phyloP scores from a whole-genome alignment of 768 basidiomycete genomes.

The Suillus americanus region DNA sequence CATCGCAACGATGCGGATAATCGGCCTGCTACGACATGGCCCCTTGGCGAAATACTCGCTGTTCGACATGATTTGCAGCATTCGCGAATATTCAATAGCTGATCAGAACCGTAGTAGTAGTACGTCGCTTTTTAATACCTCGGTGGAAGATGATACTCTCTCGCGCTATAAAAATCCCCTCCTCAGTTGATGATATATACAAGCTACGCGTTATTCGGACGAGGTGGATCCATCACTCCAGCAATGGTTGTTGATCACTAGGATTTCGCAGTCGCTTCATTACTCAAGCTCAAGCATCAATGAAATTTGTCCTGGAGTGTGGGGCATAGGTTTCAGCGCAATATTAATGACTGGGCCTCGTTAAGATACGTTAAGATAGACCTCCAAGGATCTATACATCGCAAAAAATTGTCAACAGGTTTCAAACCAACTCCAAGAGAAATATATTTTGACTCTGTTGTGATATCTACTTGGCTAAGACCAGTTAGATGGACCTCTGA shows the following conservation, averaged over 20 bases:
- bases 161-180: neutral
- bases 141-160: neutral
- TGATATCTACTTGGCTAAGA: too few relatives aligned
- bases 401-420: too few relatives aligned
- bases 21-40: constrained; percentile 90
- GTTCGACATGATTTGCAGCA: constrained; percentile 93
- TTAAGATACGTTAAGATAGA: too few relatives aligned
- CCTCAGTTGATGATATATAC: neutral
- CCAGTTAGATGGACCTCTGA: too few relatives aligned
- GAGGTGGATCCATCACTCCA: neutral
- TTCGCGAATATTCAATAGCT: constrained; percentile 95
- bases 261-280: neutral
- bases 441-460: too few relatives aligned
- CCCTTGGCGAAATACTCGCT: constrained; percentile 89
- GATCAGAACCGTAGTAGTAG: neutral
- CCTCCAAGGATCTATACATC: too few relatives aligned
- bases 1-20: constrained; percentile 36
- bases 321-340: too few relatives aligned
- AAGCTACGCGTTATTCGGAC: neutral
- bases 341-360: too few relatives aligned
- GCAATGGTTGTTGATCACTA: neutral
- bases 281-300: neutral
- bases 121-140: neutral
- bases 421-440: too few relatives aligned
- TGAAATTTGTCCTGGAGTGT: neutral